Evolutionary conservation across 306 rosid genomes (phyloP), one percentile per base, ranked within the genome.

Genomic region (Prosopis cineraria): DNA sequence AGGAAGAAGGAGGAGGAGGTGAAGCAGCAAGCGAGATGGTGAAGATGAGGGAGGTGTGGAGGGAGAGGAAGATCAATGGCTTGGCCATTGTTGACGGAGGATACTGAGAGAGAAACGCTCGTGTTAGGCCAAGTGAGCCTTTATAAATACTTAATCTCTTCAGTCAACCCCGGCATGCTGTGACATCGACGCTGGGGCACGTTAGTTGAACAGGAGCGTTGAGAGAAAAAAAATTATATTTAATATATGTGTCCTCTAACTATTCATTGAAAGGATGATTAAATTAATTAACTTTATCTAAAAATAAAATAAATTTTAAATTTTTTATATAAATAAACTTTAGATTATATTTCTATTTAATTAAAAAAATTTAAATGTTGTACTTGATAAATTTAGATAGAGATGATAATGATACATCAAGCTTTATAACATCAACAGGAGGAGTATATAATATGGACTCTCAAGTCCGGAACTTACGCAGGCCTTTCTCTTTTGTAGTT

Each of bases 151-250:
- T 7, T 12, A 55, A 55, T 25, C 22, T 29, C 48, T 58, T 34
- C 73, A 27, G 85, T 81, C 85, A 81, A 76, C 29, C 16, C 10
- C 2, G 76, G 70, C 43, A 20, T 50, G 78, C 78, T 30, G 29
- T 9, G 31, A 2, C 43, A 33, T n/a, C 9, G 70, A 12, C 7
- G 25, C 58, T 31, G 71, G 6, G 16, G n/a, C 73, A 64, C 59
- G 77, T 68, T 81, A 8, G 29, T 7, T 33, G 43, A 34, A 63
- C 6, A 19, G 1, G 2, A n/a, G 36, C 31, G 25, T 45, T 27
- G 13, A 24, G 19, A 29, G 0, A n/a, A n/a, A n/a, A n/a, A n/a
- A n/a, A n/a, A n/a, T n/a, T n/a, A n/a, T n/a, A n/a, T n/a, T n/a
- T n/a, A n/a, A n/a, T n/a, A n/a, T n/a, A n/a, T n/a, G n/a, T n/a